Evolutionary conservation across 441 rosid genomes (phyloP), one percentile per base, ranked within the genome.

Genomic region (Pelargonium myrrhifolium): DNA sequence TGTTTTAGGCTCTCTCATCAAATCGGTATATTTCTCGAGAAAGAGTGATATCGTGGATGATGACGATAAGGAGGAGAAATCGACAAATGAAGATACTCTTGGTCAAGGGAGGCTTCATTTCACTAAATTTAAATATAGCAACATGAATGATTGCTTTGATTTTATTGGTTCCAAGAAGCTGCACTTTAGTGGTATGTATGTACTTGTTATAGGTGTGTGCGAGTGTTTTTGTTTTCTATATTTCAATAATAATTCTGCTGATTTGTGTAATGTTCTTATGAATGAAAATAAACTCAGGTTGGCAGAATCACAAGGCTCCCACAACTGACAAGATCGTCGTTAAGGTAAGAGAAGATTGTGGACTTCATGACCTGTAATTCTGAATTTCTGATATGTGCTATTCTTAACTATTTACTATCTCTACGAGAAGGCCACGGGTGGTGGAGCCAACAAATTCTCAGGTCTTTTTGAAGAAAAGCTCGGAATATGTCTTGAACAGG

Each of bases 41-140:
- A 69, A 68, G 58, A 45, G 53, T 14, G 80, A 74, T 64, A 35
- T 35, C 6, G 4, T 35, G 39, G 6, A 26, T 26, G 31, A 26
- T 26, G 31, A 26, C 3, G n/a, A n/a, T n/a, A n/a, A n/a, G n/a
- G n/a, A n/a, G n/a, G n/a, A n/a, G n/a, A n/a, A n/a, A n/a, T n/a
- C n/a, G n/a, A n/a, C n/a, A n/a, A 3, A 35, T 35, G 39, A 35
- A 5, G 39, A 35, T 35, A 35, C 39, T 35, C 39, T 35, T 35
- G 96, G 89, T 80, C 97, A 97, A 63, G 99, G 99, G 58, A 87
- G 99, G 78, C 90, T 94, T 69, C 99, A 94, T 75, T 94, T 94
- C 63, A 96, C 88, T 31, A 94, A 94, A 81, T 94, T 94, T 75
- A 97, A 94, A 81, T 91, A 97, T 22, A 68, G 74, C 81, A 91